phyloP scores from a whole-genome alignment of 176 grass and related monocot species.

The Aegilops sharonensis region DNA sequence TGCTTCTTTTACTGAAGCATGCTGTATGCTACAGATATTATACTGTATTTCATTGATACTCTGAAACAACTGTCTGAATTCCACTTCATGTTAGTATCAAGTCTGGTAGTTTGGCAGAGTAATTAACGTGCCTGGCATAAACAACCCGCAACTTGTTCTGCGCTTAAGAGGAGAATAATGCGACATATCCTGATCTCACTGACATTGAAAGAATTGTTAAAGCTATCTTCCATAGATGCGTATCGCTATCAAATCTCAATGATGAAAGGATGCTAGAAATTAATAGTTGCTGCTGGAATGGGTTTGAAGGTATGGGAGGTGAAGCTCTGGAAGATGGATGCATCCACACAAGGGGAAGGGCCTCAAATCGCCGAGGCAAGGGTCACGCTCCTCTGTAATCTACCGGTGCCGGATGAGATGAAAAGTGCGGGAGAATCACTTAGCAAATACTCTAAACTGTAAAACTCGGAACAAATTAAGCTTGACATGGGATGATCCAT shows the following conservation, averaged over 20 bases:
- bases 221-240: neutral
- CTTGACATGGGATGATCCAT: neutral
- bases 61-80: neutral
- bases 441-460: constrained; percentile 66
- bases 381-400: constrained; percentile 57
- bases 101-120: too few relatives aligned
- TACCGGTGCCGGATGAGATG: constrained; percentile 47
- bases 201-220: neutral
- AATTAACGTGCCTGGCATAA: neutral
- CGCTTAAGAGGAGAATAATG: neutral
- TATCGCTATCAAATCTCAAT: neutral
- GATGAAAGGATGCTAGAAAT: neutral
- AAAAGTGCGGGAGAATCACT: constrained; percentile 53
- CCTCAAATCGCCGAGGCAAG: constrained; percentile 52
- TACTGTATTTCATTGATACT: neutral
- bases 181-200: neutral
- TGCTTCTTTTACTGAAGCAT: neutral
- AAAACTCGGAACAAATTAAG: neutral
- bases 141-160: neutral
- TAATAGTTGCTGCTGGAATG: neutral
- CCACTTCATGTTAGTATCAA: neutral
- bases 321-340: constrained; percentile 62
- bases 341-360: constrained; percentile 30
- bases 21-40: neutral
- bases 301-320: constrained; percentile 74